A percentile compares a stretch with the other conserved stretches of the same genome.
Conservation (phyloP, 805 yeast genomes). For the Spathaspora passalidarum region DNA sequence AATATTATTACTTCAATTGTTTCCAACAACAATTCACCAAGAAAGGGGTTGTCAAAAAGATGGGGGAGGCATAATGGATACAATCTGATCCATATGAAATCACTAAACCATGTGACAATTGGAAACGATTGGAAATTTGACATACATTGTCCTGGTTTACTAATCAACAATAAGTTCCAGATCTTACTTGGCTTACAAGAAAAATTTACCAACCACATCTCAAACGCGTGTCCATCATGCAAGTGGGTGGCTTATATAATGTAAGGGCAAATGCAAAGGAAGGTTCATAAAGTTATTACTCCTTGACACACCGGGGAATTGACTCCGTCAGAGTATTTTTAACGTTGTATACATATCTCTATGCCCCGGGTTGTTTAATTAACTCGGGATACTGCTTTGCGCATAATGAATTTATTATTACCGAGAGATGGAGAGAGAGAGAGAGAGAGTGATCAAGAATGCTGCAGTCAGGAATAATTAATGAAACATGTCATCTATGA, state of each 20-base stretch:
- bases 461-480: no score
- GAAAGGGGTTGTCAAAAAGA: background rate
- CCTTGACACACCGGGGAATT: background rate
- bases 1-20: background rate
- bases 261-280: background rate
- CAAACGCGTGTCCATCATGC: background rate
- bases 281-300: background rate
- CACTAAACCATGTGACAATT: background rate
- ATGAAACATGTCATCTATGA: no score
- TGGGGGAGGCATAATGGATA: background rate
- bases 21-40: background rate
- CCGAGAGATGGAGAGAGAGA: no score
- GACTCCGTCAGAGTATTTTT: background rate
- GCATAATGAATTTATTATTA: background rate
- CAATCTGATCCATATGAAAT: background rate
- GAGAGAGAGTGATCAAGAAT: no score
- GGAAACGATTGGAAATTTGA: background rate
- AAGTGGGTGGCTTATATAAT: background rate
- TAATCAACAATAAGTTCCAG: background rate
- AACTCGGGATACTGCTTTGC: background rate
- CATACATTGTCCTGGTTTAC: no score
- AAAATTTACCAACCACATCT: no score
- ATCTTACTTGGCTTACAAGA: background rate
- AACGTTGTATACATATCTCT: no score
- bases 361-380: background rate